phyloP scores from a whole-genome alignment of 2,329 filamentous ascomycete genomes.

The Lachnellula arida region DNA sequence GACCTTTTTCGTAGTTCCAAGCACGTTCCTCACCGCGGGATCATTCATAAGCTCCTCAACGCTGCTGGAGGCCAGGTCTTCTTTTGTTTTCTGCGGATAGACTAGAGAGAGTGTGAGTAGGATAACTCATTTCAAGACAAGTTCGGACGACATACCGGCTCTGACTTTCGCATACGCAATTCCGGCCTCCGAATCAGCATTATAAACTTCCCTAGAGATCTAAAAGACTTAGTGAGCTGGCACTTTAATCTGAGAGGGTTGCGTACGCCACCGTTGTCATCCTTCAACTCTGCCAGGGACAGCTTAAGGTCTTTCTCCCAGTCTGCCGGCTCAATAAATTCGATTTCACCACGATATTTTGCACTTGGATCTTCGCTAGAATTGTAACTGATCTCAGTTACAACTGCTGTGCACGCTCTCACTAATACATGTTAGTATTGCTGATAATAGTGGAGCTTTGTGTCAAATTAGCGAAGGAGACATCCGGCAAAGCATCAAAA shows the following conservation, averaged over 20 bases:
- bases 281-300: slow-evolving; percentile 13
- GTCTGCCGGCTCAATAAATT: slow-evolving; percentile 18
- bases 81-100: slow-evolving; percentile 38
- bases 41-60: slow-evolving; percentile 23
- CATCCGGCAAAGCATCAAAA: no score
- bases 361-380: slow-evolving; percentile 29
- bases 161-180: slow-evolving; percentile 48
- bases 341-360: slow-evolving; percentile 41
- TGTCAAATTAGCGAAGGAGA: no score
- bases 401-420: slow-evolving; percentile 43
- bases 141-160: slow-evolving; percentile 27
- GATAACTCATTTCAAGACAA: slow-evolving; percentile 35
- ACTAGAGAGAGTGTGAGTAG: slow-evolving; percentile 33
- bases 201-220: slow-evolving; percentile 20
- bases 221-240: slow-evolving; percentile 31
- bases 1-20: slow-evolving; percentile 20
- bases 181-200: slow-evolving; percentile 32
- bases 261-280: slow-evolving; percentile 21
- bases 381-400: slow-evolving; percentile 44
- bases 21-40: slow-evolving; percentile 10
- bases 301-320: slow-evolving; percentile 21
- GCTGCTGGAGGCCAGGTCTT: slow-evolving; percentile 31
- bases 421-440: neutral
- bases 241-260: slow-evolving; percentile 38
- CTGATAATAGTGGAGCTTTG: neutral